These are phyloP conservation scores for Candida coquimbonensis DNA, from an alignment of 805 yeast species.

Conservation along the genomic window DNA sequence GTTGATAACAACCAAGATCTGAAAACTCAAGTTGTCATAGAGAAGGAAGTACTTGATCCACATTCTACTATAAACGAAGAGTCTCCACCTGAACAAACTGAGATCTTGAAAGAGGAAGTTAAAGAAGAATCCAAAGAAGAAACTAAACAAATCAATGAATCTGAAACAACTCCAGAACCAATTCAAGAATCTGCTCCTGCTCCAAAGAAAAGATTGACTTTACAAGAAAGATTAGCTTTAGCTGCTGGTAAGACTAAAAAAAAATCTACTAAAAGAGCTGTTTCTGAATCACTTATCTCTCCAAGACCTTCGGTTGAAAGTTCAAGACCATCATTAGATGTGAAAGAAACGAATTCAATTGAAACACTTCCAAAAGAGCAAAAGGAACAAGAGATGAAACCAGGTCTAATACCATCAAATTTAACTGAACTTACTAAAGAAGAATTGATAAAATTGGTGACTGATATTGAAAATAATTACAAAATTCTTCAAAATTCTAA, in stretches of 20 bases:
- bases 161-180: background rate
- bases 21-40: background rate
- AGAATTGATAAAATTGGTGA: conserved; percentile 11
- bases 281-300: background rate
- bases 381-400: background rate
- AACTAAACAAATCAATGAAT: background rate
- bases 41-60: background rate
- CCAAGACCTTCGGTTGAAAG: conserved; percentile 6
- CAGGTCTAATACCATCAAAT: conserved; percentile 8
- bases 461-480: conserved; percentile 11
- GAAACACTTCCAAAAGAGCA: background rate
- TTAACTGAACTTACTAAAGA: conserved; percentile 9
- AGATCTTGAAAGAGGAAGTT: background rate
- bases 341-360: background rate
- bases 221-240: conserved; percentile 78
- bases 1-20: no score
- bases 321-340: background rate
- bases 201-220: conserved; percentile 55
- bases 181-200: conserved; percentile 9
- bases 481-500: conserved; percentile 12
- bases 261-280: conserved; percentile 8
- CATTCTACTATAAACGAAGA: background rate
- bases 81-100: background rate
- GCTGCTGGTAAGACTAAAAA: conserved; percentile 49
- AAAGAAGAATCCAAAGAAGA: background rate